Evolutionary conservation across 2,329 filamentous ascomycete species (phyloP), one percentile per base, ranked within the genome.

Genomic region (Onygenales sp.): DNA sequence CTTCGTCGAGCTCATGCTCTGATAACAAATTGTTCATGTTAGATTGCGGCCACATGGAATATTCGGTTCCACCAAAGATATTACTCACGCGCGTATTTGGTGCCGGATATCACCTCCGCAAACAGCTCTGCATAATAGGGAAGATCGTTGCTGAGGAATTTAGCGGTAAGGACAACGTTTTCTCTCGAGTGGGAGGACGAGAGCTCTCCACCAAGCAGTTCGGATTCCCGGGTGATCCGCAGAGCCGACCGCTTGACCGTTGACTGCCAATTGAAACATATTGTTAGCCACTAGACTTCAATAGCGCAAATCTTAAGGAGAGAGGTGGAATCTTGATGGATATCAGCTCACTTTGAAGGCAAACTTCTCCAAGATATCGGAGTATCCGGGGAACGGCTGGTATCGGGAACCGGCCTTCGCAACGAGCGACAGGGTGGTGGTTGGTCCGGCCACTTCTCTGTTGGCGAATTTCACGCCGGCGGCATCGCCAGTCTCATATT

Each of bases 71-170:
- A 21, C 36, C 45, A 51, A 32, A 21, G 41, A 36, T 10, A 43
- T 42, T 41, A 67, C 73, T 64, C 69, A 85, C 82, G 71, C 58
- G 84, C 83, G 72, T 89, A 98, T 76, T 89, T 93, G 63, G 92
- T 95, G 74, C 88, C 78, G 57, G 86, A 84, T 66, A 93, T 80
- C 65, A 96, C 87, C 79, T 98, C 94, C 67, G 86, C 89, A 63
- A 98, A 82, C 61, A 98, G 81, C 79, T 98, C 93, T 66, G 90
- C 83, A 73, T 95, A 98, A 82, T 97, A 98, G 63, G 93, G 93
- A 62, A 98, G 84, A 71, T 98, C 91, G 70, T 93, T 85, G 70
- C 89, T 85, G 62, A 98, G 83, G 81, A 98, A 98, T 78, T 87
- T 95, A 70, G 93, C 89, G 74, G 92, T 85, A 66, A 98, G 77